Conservation (phyloP, 2,329 filamentous ascomycete genomes). For the Fusarium protoensiforme region DNA sequence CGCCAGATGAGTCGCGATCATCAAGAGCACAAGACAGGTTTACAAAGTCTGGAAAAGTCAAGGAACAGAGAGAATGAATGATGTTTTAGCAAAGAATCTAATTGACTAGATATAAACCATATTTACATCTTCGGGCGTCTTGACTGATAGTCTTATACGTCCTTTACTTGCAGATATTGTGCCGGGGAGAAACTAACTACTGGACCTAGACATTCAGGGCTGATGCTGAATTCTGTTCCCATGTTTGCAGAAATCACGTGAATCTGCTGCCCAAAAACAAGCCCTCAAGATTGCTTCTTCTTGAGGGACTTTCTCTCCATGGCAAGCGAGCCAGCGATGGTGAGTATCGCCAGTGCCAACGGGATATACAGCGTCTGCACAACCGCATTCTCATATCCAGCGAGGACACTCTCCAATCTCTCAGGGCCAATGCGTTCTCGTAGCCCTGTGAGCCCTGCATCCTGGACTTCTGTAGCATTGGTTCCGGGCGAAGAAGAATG, state of each 20-base stretch:
- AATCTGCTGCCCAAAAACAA: too few species aligned
- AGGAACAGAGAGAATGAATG: background rate
- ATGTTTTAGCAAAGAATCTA: background rate
- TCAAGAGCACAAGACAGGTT: background rate
- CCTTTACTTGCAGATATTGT: background rate
- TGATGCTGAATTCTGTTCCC: too few species aligned
- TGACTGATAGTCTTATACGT: background rate
- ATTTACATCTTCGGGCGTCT: background rate
- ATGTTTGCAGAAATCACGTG: too few species aligned
- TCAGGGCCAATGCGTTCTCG: slow-evolving; percentile 25
- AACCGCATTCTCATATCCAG: slow-evolving; percentile 36
- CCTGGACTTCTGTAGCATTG: slow-evolving; percentile 11
- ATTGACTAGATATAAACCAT: background rate
- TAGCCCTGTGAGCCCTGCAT: slow-evolving; percentile 26
- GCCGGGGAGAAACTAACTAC: background rate
- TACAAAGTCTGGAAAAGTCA: background rate
- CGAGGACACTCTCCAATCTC: slow-evolving; percentile 18
- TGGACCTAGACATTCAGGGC: too few species aligned
- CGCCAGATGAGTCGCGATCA: background rate
- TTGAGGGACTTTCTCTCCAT: slow-evolving; percentile 40
- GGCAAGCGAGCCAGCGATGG: slow-evolving; percentile 28
- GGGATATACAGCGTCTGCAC: slow-evolving; percentile 40
- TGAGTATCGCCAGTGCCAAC: slow-evolving; percentile 25
- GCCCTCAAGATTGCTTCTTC: slow-evolving; percentile 29
- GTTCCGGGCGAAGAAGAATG: slow-evolving; percentile 14